Base-by-base conservation (phyloP, 2,329 filamentous ascomycete species). In the Domatiomyces catenatus region DNA sequence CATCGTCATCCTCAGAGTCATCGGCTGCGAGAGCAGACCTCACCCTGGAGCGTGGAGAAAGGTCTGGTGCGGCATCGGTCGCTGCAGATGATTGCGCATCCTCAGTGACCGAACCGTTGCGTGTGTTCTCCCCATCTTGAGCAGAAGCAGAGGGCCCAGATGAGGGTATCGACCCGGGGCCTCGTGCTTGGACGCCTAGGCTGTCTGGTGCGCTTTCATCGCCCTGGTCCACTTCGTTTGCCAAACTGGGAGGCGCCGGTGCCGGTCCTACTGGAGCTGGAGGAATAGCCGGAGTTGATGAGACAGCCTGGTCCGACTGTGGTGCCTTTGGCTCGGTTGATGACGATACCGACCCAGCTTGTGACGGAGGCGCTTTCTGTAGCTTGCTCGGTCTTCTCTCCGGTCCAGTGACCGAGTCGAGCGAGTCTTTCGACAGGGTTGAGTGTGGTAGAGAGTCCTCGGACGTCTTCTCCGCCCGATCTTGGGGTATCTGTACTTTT, bases 331-430 rank as follows among this genome's bases (percentile, higher is more conserved):
- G 20, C 19, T 60, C 58, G 7, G 55, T 59, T 18, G 63, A 58
- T 26, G 66, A 65, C 15, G 60, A 46, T 19, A 60, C 65, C 15
- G 63, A 61, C n/a, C 60, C 61, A 1, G 51, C 18, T 32, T 50
- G 52, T 15, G 49, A 22, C 1, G 76, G 74, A 51, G 75, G 75
- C 50, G 76, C 75, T 64, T 88, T 88, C 60, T 86, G 83, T 48
- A 87, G 69, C 64, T 86, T 88, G 68, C 76, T 79, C 2, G 76
- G 66, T 50, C 76, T 73, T 53, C 79, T 73, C 56, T 82, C 78
- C 8, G 73, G 67, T 20, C 60, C 58, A 46, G 61, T 56, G 18
- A 69, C 49, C 8, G 66, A 69, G 48, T 72, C 71, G 43, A 62
- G 58, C 3, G 69, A 72, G 20, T 67, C 66, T 59, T 72, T 73